A percentile compares a stretch with the other conserved stretches of the same genome.
phyloP scores from a whole-genome alignment of 1,284 basidiomycete genomes.

The Phaffia rhodozyma region DNA sequence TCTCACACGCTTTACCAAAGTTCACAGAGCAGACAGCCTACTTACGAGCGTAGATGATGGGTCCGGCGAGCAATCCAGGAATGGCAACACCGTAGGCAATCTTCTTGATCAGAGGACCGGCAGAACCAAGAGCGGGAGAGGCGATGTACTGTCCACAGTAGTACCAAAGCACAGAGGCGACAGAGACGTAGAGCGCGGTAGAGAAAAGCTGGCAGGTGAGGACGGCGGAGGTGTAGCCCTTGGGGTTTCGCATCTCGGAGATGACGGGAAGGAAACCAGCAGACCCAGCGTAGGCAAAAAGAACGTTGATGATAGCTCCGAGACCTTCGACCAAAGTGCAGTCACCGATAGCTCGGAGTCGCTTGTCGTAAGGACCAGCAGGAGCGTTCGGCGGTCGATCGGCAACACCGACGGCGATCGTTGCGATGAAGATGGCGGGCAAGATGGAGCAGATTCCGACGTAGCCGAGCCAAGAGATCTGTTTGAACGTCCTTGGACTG shows the following conservation, averaged over 20 bases:
- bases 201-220: constrained; percentile 22
- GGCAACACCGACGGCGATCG: constrained; percentile 33
- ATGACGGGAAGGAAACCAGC: constrained; percentile 31
- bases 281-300: constrained; percentile 30
- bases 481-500: constrained; percentile 11
- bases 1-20: constrained; percentile 20
- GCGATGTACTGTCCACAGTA: constrained; percentile 33
- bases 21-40: not conserved
- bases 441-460: constrained; percentile 25
- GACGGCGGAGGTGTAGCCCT: not conserved
- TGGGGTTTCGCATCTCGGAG: constrained; percentile 34
- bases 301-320: constrained; percentile 29
- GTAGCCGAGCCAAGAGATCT: constrained; percentile 34
- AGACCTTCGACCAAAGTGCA: constrained; percentile 30
- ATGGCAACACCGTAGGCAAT: constrained; percentile 19
- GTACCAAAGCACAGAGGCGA: constrained; percentile 23
- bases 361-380: constrained; percentile 25
- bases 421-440: constrained; percentile 26
- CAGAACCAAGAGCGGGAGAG: constrained; percentile 35
- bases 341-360: constrained; percentile 21
- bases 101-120: constrained; percentile 33
- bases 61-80: constrained; percentile 17
- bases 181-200: constrained; percentile 24
- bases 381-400: constrained; percentile 32
- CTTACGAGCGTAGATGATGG: constrained; percentile 19